Base-by-base conservation (phyloP, 768 basidiomycete species). In the Calocera cornea region DNA sequence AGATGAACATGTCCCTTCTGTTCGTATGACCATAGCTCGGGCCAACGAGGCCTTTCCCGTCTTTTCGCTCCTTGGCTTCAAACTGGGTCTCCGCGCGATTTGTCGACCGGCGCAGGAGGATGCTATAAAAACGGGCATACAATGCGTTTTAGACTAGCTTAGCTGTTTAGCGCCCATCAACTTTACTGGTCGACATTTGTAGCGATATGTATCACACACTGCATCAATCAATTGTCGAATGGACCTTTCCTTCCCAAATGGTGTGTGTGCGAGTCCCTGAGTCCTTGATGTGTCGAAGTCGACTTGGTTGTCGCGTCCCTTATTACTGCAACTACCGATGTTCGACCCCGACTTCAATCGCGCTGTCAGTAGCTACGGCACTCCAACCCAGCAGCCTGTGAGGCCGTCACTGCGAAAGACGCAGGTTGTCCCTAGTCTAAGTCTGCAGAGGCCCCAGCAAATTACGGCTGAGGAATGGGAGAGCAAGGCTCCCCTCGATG, bases 401-500 rank as follows among this genome's bases (percentile, higher is more conserved):
- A 60, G 54, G 27, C 54, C 54, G 16, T 31, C 54, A 10, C 31
- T 60, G 54, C 54, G 54, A 11, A 12, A 22, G 22, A 22, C 54
- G 22, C 54, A 27, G 14, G 5, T 27, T 7, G 31, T 60, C 5
- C 54, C 54, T 16, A 60, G 54, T 27, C 54, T 60, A 27, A 60
- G 27, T 33, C 31, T 60, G 27, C 54, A 60, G 27, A 60, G 31
- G 22, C 54, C 54, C 14, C 54, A 60, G 54, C 27, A 27, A 10
- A 79, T 91, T 38, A 87, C 80, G 44, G 80, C 95, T 2, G 94
- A 97, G 74, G 92, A 95, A 78, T 98, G 95, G 95, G 94, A 97
- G 72, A 76, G 84, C 0, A 88, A 84, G 71, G 85, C 92, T 0
- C 90, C 91, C 1, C 76, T 97, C 34, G 81, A 80, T 34, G 88